phyloP scores from a whole-genome alignment of 2,329 filamentous ascomycete species.

The Colletotrichum sp. region DNA sequence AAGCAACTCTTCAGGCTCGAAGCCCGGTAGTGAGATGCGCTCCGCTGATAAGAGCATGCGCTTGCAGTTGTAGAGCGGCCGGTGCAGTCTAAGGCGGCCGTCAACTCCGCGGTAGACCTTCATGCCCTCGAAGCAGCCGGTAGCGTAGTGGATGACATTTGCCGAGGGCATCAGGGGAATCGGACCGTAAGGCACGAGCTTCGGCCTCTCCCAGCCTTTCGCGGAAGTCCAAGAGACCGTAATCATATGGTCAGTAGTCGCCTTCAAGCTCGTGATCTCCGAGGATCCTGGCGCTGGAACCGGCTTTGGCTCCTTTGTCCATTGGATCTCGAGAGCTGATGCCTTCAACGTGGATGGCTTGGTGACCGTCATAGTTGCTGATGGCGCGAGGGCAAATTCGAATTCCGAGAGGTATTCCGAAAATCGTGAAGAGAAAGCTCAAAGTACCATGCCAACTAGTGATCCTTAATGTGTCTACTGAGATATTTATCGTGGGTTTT shows the following conservation, averaged over 20 bases:
- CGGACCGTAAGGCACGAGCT: constrained; percentile 69
- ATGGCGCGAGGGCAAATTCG: too few relatives aligned
- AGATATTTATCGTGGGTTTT: neutral
- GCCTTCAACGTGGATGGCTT: neutral
- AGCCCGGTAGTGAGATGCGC: constrained; percentile 69
- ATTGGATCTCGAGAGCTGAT: neutral
- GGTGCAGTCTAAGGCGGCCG: constrained; percentile 68
- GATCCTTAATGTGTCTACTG: neutral
- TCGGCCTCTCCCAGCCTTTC: constrained; percentile 68
- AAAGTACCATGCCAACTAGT: rapidly evolving
- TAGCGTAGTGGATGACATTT: constrained; percentile 75
- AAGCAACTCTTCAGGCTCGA: constrained; percentile 65
- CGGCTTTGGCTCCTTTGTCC: neutral
- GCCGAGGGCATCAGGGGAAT: constrained; percentile 72
- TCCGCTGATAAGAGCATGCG: constrained; percentile 54
- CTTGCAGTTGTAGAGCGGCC: constrained; percentile 65
- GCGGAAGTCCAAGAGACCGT: constrained; percentile 65
- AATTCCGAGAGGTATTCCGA: neutral
- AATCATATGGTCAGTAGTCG: constrained; percentile 67
- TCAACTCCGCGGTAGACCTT: constrained; percentile 76
- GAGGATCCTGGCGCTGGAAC: neutral
- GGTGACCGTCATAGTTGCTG: neutral
- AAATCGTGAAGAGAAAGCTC: neutral
- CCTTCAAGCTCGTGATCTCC: neutral
- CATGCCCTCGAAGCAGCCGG: constrained; percentile 75